These are phyloP conservation scores for Cryptosporidium felis DNA, from an alignment of 169 alveolate species.

Conservation along the genomic window DNA sequence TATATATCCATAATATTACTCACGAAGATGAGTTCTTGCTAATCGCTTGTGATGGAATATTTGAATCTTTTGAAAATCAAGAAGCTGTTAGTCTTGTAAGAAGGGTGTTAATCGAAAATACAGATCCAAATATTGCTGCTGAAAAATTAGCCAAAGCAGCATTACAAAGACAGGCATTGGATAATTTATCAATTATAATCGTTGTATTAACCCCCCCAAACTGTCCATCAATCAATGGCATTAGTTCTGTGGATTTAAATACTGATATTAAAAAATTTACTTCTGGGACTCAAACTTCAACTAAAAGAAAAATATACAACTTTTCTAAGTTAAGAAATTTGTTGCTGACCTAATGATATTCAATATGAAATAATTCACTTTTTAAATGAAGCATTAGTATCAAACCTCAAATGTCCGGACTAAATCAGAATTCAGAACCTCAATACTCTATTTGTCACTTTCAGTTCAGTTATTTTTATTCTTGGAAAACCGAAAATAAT, in stretches of 20 bases:
- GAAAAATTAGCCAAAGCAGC: slow-evolving; percentile 77
- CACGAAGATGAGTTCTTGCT: slow-evolving; percentile 77
- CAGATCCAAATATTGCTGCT: slow-evolving; percentile 77
- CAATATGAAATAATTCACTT: too few relatives aligned
- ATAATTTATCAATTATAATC: slow-evolving; percentile 78
- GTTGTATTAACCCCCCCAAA: slow-evolving; percentile 73
- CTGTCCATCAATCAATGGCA: not conserved
- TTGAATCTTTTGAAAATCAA: slow-evolving; percentile 72
- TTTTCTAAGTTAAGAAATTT: slow-evolving; percentile 44
- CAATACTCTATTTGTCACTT: too few relatives aligned
- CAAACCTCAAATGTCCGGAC: too few relatives aligned
- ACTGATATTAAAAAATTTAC: not conserved
- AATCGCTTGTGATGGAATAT: slow-evolving; percentile 75
- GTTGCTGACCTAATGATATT: not conserved
- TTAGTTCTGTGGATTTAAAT: not conserved
- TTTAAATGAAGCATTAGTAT: too few relatives aligned
- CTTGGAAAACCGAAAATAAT: too few relatives aligned
- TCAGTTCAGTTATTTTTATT: too few relatives aligned
- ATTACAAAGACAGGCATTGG: slow-evolving; percentile 77
- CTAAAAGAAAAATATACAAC: slow-evolving; percentile 34
- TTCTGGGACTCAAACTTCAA: not conserved
- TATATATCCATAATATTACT: slow-evolving; percentile 71
- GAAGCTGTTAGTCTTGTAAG: slow-evolving; percentile 73
- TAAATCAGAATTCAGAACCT: too few relatives aligned
- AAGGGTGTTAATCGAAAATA: slow-evolving; percentile 59